Conservation (phyloP, 2,329 filamentous ascomycete genomes). For the Cladophialophora exuberans region DNA sequence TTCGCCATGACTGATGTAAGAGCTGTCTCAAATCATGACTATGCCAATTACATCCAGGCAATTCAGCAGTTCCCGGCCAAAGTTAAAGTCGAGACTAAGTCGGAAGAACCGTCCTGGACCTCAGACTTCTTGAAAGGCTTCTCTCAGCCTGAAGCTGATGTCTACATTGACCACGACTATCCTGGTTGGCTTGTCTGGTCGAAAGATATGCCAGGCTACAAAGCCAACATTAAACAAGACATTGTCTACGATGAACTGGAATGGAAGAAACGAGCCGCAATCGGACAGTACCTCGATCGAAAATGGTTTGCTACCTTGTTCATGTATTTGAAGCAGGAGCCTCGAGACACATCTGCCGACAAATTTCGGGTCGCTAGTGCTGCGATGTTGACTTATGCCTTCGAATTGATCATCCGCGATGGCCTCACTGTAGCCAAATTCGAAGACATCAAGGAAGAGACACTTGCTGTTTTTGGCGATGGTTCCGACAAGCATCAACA, state of each 20-base stretch:
- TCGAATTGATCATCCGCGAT: slow-evolving; percentile 80
- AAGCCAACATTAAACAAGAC: slow-evolving; percentile 66
- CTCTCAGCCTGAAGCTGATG: slow-evolving; percentile 75
- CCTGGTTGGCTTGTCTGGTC: slow-evolving; percentile 97
- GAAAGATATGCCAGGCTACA: slow-evolving; percentile 79
- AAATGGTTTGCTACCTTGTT: slow-evolving; percentile 90
- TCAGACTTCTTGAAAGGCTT: slow-evolving; percentile 77
- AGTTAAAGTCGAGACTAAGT: slow-evolving; percentile 71
- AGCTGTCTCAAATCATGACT: slow-evolving; percentile 82
- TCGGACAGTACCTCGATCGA: slow-evolving; percentile 77
- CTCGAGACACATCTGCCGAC: slow-evolving; percentile 77
- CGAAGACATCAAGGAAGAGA: slow-evolving; percentile 83
- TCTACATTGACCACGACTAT: slow-evolving; percentile 88
- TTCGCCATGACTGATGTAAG: slow-evolving; percentile 89
- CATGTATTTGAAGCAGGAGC: slow-evolving; percentile 93
- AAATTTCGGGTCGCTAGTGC: slow-evolving; percentile 88
- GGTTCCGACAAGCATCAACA: slow-evolving; percentile 98
- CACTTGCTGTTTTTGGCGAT: slow-evolving; percentile 79
- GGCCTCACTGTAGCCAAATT: slow-evolving; percentile 77
- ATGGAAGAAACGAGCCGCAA: slow-evolving; percentile 70
- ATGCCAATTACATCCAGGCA: slow-evolving; percentile 82
- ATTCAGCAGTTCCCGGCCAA: slow-evolving; percentile 78
- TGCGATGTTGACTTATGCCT: slow-evolving; percentile 83
- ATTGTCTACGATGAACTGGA: slow-evolving; percentile 84
- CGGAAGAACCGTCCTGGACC: slow-evolving; percentile 79